Percentiles rank a stretch among this genome's conserved stretches.
phyloP scores from a whole-genome alignment of 257 asterid species.

The Capsicum baccatum region DNA sequence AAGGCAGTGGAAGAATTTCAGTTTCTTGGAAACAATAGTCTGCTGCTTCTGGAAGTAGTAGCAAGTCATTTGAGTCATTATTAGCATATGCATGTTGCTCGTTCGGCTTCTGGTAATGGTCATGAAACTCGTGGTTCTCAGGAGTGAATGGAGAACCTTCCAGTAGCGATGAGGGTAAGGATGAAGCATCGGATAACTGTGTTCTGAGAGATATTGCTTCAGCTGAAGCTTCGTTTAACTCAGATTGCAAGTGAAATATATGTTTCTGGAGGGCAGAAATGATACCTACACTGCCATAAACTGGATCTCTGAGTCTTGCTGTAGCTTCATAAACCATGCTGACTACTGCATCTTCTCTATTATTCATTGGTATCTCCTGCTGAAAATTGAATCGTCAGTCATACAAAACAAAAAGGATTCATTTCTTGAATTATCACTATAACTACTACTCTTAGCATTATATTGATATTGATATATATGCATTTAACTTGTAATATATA shows the following conservation, averaged over 20 bases:
- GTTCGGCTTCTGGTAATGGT: not conserved
- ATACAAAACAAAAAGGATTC: not conserved
- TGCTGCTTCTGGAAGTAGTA: slow-evolving; percentile 17
- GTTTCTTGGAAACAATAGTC: not conserved
- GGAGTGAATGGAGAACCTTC: not conserved
- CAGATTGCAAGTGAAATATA: slow-evolving; percentile 42
- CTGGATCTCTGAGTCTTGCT: slow-evolving; percentile 52
- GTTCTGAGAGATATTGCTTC: slow-evolving; percentile 40
- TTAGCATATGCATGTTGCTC: slow-evolving; percentile 19
- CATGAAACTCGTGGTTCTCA: not conserved
- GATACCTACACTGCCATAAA: slow-evolving; percentile 50
- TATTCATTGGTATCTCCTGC: slow-evolving; percentile 48
- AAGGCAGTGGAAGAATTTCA: slow-evolving; percentile 6
- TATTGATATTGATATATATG: not conserved
- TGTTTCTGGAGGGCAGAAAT: slow-evolving; percentile 49
- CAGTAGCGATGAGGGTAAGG: not conserved
- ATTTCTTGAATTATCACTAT: not conserved
- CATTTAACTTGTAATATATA: not conserved
- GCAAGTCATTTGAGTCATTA: not conserved
- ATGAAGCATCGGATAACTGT: slow-evolving; percentile 43
- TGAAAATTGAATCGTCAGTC: not conserved
- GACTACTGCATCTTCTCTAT: slow-evolving; percentile 50
- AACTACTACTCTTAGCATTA: no score
- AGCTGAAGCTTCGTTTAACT: slow-evolving; percentile 46
- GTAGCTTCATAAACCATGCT: slow-evolving; percentile 59